phyloP scores from a whole-genome alignment of 2,329 filamentous ascomycete genomes.

The Dactylellina haptotyla region DNA sequence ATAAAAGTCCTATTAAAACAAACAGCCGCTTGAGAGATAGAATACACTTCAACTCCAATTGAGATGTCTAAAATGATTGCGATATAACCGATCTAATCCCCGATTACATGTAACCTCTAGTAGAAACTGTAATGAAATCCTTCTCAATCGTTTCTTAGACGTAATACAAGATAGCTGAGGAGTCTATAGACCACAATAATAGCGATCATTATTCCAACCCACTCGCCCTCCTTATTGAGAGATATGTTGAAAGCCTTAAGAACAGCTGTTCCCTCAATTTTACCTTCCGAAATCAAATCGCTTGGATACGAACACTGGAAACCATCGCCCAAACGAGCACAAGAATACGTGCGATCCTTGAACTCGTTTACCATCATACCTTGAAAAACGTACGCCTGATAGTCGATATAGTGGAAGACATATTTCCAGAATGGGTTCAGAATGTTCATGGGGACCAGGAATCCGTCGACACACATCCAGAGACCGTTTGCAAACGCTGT shows the following conservation, averaged over 20 bases:
- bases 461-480: conserved; percentile 87
- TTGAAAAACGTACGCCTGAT: conserved; percentile 85
- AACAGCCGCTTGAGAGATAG: too few relatives aligned
- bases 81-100: too few relatives aligned
- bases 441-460: conserved; percentile 76
- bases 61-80: too few relatives aligned
- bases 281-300: conserved; percentile 70
- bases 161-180: background rate
- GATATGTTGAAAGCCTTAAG: conserved; percentile 75
- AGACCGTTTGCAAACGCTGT: conserved; percentile 86
- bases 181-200: conserved; percentile 70
- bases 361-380: conserved; percentile 96
- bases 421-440: conserved; percentile 87
- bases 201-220: conserved; percentile 80
- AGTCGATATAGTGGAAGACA: conserved; percentile 88
- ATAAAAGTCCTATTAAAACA: too few relatives aligned
- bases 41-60: too few relatives aligned
- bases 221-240: conserved; percentile 71
- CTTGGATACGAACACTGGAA: conserved; percentile 77
- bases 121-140: too few relatives aligned
- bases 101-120: too few relatives aligned
- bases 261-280: conserved; percentile 76
- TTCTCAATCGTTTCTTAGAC: background rate
- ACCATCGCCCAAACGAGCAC: conserved; percentile 61
- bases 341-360: conserved; percentile 70